Conservation (phyloP, 1,139 yeast genomes). For the Pichia sp. region DNA sequence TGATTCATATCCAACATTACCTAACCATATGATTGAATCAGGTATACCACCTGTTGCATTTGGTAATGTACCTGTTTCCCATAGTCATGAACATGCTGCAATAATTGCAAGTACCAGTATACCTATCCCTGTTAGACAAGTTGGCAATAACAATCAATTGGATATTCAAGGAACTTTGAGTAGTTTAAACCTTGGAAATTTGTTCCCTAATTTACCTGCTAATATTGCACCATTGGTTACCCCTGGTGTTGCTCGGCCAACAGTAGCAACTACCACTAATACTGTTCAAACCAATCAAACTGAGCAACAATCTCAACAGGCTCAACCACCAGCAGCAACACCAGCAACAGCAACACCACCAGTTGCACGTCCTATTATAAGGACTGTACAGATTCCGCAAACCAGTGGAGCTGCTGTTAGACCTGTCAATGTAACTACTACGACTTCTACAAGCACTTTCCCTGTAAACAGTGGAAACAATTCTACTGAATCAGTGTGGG, state of each 20-base stretch:
- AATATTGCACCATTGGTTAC: neutral
- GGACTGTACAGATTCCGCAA: neutral
- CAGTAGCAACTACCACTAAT: too few species aligned
- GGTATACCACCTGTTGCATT: constrained; percentile 14
- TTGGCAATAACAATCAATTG: neutral
- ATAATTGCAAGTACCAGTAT: constrained; percentile 9
- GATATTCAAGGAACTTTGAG: neutral
- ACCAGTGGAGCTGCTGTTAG: too few species aligned
- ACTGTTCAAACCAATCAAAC: neutral
- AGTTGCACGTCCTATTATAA: neutral
- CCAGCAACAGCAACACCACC: neutral
- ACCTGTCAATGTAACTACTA: too few species aligned
- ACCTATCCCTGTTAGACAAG: constrained; percentile 9
- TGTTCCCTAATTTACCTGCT: neutral
- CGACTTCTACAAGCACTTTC: too few species aligned
- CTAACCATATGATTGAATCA: constrained; percentile 13
- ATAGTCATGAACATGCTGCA: neutral
- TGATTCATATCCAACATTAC: constrained; percentile 20
- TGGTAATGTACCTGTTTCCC: constrained; percentile 13
- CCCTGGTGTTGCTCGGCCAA: neutral
- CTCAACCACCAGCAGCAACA: neutral
- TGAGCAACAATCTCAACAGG: neutral
- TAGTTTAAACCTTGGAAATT: neutral
- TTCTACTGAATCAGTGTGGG: too few species aligned
- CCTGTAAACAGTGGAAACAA: too few species aligned